Evolutionary conservation across 805 yeast species (phyloP).

Genomic region (Wickerhamomyces bovis): DNA sequence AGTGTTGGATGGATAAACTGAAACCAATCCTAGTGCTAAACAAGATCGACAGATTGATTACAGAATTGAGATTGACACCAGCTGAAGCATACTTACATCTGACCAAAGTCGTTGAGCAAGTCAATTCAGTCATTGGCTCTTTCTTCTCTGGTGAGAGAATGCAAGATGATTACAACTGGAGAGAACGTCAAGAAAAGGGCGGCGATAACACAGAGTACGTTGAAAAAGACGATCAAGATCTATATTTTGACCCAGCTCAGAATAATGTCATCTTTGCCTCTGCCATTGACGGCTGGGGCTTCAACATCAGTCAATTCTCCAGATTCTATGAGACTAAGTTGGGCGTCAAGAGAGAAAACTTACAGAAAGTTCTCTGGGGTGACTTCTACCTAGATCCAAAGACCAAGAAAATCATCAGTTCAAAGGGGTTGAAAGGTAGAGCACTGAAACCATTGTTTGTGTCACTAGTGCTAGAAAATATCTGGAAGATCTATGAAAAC

Average conservation of each 20-base stretch:
- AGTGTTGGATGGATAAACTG: slow-evolving; percentile 90
- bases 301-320: slow-evolving; percentile 82
- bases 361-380: slow-evolving; percentile 93
- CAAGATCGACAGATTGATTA: slow-evolving; percentile 81
- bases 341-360: slow-evolving; percentile 73
- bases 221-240: slow-evolving; percentile 72
- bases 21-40: slow-evolving; percentile 85
- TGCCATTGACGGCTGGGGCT: slow-evolving; percentile 98
- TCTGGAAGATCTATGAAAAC: slow-evolving; percentile 86
- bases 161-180: slow-evolving; percentile 76
- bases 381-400: slow-evolving; percentile 87
- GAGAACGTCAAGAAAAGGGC: slow-evolving; percentile 51
- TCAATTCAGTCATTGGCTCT: slow-evolving; percentile 89
- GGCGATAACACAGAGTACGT: slow-evolving; percentile 43
- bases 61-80: slow-evolving; percentile 78
- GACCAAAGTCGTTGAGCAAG: slow-evolving; percentile 78
- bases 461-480: slow-evolving; percentile 76
- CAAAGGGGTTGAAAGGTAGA: slow-evolving; percentile 57
- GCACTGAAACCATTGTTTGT: slow-evolving; percentile 78
- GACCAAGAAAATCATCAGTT: slow-evolving; percentile 72
- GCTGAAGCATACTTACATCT: slow-evolving; percentile 81
- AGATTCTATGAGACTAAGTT: slow-evolving; percentile 77
- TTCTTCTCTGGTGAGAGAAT: slow-evolving; percentile 90
- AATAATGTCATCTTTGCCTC: slow-evolving; percentile 88
- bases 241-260: slow-evolving; percentile 81